These are phyloP conservation scores for Cynara cardunculus DNA, from an alignment of 129 eudicot species.

Conservation along the genomic window DNA sequence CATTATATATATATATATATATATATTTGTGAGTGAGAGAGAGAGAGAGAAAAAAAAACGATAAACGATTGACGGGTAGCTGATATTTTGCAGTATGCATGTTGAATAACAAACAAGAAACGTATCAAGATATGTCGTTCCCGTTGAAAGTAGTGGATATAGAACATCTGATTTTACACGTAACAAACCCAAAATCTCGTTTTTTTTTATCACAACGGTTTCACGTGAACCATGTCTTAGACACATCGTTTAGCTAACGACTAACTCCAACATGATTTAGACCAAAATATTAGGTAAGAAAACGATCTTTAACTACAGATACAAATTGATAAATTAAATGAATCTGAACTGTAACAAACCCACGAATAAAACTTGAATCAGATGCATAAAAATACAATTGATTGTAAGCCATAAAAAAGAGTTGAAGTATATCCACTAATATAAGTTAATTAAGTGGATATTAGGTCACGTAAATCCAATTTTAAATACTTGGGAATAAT, in stretches of 20 bases:
- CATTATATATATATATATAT: background rate
- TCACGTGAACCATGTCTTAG: background rate
- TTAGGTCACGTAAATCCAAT: constrained; percentile 29
- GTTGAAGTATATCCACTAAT: constrained; percentile 23
- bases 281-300: constrained; percentile 20
- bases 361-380: background rate
- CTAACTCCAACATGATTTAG: background rate
- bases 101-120: background rate
- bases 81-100: background rate
- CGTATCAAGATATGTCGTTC: background rate
- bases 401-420: constrained; percentile 9
- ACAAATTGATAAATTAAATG: background rate
- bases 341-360: constrained; percentile 8
- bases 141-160: background rate
- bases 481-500: constrained; percentile 12
- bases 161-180: background rate
- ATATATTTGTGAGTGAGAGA: too few relatives aligned
- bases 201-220: background rate
- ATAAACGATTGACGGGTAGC: background rate
- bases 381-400: background rate
- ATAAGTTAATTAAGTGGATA: constrained; percentile 25
- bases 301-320: background rate
- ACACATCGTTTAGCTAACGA: background rate
- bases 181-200: background rate
- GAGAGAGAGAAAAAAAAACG: too few relatives aligned